Conservation (phyloP, 2,329 filamentous ascomycete species). For the Ascochyta viciae-villosae region DNA sequence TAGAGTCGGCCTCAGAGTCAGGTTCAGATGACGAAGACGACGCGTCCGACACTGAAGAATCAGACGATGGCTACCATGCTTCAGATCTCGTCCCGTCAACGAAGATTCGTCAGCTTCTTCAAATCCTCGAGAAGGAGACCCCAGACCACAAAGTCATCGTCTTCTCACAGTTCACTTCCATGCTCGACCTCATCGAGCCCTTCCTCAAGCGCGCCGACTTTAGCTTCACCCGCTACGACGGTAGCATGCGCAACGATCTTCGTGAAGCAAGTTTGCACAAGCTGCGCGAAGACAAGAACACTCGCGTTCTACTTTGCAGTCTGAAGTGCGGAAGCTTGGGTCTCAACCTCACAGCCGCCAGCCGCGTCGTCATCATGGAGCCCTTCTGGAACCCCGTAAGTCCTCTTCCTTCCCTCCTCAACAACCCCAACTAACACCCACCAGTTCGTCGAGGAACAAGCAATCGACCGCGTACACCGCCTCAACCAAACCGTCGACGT, state of each 20-base stretch:
- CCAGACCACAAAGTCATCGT: constrained; percentile 94
- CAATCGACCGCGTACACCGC: constrained; percentile 97
- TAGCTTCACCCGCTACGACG: constrained; percentile 88
- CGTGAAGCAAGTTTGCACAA: constrained; percentile 84
- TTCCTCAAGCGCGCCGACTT: constrained; percentile 80
- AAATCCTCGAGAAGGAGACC: constrained; percentile 80
- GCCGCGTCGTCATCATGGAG: constrained; percentile 91
- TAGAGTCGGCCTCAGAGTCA: constrained; percentile 53
- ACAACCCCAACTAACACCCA: constrained; percentile 16
- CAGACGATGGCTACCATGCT: constrained; percentile 49
- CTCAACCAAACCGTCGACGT: constrained; percentile 96
- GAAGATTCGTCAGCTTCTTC: constrained; percentile 86
- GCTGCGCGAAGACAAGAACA: constrained; percentile 76
- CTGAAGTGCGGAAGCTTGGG: constrained; percentile 92
- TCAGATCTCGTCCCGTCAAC: constrained; percentile 72
- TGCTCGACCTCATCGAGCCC: constrained; percentile 95
- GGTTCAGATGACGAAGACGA: constrained; percentile 51
- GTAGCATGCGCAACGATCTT: constrained; percentile 90
- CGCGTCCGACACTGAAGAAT: constrained; percentile 51
- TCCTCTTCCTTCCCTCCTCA: constrained; percentile 19
- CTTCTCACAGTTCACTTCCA: constrained; percentile 97
- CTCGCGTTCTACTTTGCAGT: constrained; percentile 87
- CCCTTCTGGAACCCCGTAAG: constrained; percentile 96
- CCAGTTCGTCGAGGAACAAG: constrained; percentile 96
- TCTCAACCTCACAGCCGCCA: constrained; percentile 92